Evolutionary conservation across 331 rosid species (phyloP), one percentile per base, ranked within the genome.

Genomic region (Arachis monticola): DNA sequence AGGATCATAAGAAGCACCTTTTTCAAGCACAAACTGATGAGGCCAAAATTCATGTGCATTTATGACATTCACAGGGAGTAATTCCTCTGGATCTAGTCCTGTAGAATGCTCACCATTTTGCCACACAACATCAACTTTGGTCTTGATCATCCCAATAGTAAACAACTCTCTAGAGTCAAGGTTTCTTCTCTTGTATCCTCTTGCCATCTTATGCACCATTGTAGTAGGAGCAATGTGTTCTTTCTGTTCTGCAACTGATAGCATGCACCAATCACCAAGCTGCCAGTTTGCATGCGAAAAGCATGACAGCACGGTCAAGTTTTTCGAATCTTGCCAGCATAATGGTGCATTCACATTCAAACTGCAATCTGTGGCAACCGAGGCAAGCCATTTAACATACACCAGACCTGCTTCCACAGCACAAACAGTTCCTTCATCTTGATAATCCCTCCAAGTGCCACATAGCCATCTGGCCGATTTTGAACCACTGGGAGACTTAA

Each of bases 231-330:
- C 22, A 17, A 17, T 17, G 22, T 55, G 64, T 63, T 66, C 72
- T 64, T 70, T 64, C 67, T 44, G 67, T 67, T 66, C 94, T 63
- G 77, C 79, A 83, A 53, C 71, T 64, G 87, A 81, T 84, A 88
- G 89, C 76, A 74, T 80, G 79, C 99, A 95, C 93, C 96, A 90
- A 80, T 95, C 98, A 74, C 99, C 99, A 77, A 92, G 93, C 78
- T 92, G 92, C 99, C 99, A 95, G 74, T 87, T 89, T 70, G 84
- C 84, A 71, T 86, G 83, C 59, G 91, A 78, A 81, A 92, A 86
- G 74, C 96, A 86, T 40, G 97, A 85, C 79, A 92, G 55, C 76
- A 84, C 68, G 4, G 85, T 92, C 88, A 95, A 68, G 66, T 80
- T 89, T 74, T 84, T 77, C 2, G 93, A 86, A 82, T 89, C 85